Conservation (phyloP, 1,284 basidiomycete species). For the Ustilago loliicola region DNA sequence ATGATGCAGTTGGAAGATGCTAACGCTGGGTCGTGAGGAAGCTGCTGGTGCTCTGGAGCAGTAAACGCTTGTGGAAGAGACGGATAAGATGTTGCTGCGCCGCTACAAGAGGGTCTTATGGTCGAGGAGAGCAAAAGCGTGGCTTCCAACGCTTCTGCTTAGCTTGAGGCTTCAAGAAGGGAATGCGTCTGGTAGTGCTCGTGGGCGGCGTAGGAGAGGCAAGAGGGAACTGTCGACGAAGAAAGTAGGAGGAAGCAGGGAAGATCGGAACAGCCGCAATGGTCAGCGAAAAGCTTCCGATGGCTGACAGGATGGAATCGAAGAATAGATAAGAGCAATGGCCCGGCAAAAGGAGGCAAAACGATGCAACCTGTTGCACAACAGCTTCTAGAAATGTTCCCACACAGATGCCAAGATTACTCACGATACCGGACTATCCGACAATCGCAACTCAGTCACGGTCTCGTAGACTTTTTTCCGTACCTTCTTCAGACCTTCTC, state of each 20-base stretch:
- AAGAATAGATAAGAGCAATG: neutral
- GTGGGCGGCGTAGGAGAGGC: neutral
- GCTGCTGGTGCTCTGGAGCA: neutral
- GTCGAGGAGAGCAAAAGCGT: neutral
- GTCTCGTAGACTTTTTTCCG: neutral
- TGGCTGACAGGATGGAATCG: neutral
- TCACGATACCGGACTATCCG: neutral
- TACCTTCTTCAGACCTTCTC: too few relatives aligned
- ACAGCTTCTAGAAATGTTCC: neutral
- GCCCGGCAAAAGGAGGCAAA: neutral
- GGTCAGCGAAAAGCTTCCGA: neutral
- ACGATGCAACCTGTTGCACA: neutral
- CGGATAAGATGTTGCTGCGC: neutral
- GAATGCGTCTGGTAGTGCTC: neutral
- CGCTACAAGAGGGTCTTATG: neutral
- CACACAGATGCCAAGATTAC: conserved; percentile 6
- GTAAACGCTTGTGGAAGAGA: neutral
- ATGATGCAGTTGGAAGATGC: neutral
- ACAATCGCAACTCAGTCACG: neutral
- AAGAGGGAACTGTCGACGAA: neutral
- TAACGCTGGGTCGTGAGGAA: neutral
- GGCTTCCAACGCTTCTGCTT: neutral
- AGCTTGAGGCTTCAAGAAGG: neutral
- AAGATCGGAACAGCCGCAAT: neutral
- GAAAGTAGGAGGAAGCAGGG: neutral